Conservation (phyloP, 345 rosid species). For the Acer yangbiense region DNA sequence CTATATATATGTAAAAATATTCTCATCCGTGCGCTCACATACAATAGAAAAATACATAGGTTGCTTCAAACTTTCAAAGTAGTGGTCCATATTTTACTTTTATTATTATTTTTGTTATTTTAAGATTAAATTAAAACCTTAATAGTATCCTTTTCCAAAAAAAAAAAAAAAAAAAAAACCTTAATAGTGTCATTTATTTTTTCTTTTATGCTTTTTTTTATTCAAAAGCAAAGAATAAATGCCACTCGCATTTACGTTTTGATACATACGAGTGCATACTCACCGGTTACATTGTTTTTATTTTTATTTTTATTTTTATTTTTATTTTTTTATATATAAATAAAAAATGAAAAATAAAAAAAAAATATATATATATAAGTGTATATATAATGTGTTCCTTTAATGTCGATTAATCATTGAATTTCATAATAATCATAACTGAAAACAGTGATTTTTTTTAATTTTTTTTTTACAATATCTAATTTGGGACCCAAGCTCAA, state of each 20-base stretch:
- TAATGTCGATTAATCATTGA: neutral
- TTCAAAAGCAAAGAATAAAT: neutral
- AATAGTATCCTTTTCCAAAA: neutral
- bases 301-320: too few species aligned
- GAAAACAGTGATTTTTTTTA: neutral
- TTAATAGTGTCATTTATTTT: neutral
- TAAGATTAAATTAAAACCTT: neutral
- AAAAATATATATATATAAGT: too few species aligned
- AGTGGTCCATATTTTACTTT: conserved; percentile 23
- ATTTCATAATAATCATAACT: neutral
- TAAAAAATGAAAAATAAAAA: too few species aligned
- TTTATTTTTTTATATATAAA: too few species aligned
- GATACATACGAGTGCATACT: neutral
- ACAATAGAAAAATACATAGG: conserved; percentile 14
- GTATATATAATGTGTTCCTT: neutral
- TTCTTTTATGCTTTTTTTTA: neutral
- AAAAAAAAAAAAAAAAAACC: neutral
- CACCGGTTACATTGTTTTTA: too few species aligned
- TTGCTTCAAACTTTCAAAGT: conserved; percentile 33
- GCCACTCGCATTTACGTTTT: neutral
- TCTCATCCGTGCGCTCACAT: conserved; percentile 30
- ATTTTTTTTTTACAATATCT: too few species aligned
- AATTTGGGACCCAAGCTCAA: too few species aligned
- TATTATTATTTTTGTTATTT: neutral
- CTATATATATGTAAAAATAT: conserved; percentile 14